Conservation (phyloP, 1,284 basidiomycete species). For the Apiotrichum montevideense region DNA sequence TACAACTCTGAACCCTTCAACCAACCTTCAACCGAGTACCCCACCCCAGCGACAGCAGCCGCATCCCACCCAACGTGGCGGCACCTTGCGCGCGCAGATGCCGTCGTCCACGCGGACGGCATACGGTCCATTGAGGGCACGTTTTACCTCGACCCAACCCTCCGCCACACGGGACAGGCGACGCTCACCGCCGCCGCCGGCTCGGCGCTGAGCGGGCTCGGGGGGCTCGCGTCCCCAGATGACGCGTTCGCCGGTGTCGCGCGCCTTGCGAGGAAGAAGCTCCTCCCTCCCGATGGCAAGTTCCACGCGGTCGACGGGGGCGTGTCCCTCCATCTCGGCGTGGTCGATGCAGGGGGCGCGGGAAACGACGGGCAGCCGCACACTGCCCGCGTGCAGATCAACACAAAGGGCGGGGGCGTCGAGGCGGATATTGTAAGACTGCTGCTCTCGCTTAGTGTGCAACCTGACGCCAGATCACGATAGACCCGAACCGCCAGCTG, state of each 20-base stretch:
- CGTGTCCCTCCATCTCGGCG: constrained; percentile 27
- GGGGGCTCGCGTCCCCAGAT: constrained; percentile 7
- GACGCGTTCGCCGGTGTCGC: constrained; percentile 31
- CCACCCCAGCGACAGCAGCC: too few species aligned
- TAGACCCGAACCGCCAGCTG: constrained; percentile 21
- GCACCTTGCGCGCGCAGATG: too few species aligned
- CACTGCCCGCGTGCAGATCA: constrained; percentile 33
- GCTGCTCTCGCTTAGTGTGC: not conserved
- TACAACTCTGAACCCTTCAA: too few species aligned
- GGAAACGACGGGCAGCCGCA: constrained; percentile 25
- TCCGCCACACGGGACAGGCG: constrained; percentile 16
- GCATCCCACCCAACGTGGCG: too few species aligned
- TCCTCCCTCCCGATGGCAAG: constrained; percentile 31
- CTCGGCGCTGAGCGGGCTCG: constrained; percentile 23
- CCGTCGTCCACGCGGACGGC: constrained; percentile 2
- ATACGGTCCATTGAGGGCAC: constrained; percentile 32
- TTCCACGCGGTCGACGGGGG: constrained; percentile 34
- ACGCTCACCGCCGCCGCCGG: constrained; percentile 26
- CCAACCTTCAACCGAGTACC: too few species aligned
- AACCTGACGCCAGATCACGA: constrained; percentile 24
- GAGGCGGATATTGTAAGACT: constrained; percentile 30
- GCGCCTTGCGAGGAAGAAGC: constrained; percentile 28
- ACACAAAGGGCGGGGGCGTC: constrained; percentile 29
- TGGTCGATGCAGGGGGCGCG: constrained; percentile 22
- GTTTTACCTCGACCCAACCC: constrained; percentile 35